Conservation (phyloP, 108 stramenopile genomes). For the Nitzschia palea region DNA sequence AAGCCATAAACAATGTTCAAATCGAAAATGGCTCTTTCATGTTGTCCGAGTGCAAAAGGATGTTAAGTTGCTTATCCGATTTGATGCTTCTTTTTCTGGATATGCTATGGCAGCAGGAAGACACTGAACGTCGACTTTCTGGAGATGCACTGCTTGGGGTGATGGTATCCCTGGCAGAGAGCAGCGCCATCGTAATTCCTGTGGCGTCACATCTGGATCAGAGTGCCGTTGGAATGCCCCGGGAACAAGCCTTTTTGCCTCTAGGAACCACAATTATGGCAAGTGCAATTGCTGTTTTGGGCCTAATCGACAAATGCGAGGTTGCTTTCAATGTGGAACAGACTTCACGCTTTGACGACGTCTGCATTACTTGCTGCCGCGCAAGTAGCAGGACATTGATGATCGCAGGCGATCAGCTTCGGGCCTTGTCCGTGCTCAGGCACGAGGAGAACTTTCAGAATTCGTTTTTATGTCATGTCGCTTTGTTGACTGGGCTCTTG, state of each 20-base stretch:
- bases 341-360: not conserved
- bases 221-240: not conserved
- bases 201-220: not conserved
- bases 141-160: not conserved
- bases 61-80: constrained; percentile 14
- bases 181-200: not conserved
- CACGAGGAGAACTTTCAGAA: not conserved
- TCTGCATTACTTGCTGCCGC: constrained; percentile 4
- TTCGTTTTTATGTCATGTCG: not conserved
- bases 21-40: constrained; percentile 15
- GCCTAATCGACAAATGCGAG: not conserved
- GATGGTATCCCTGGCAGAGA: not conserved
- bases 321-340: not conserved
- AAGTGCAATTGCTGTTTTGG: not conserved
- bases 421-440: not conserved
- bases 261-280: constrained; percentile 6
- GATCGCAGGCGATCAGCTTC: not conserved
- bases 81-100: constrained; percentile 21
- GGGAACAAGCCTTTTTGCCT: not conserved
- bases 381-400: not conserved
- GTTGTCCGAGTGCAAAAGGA: constrained; percentile 3
- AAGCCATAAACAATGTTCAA: constrained; percentile 13
- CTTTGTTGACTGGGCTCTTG: constrained; percentile 5
- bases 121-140: not conserved
- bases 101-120: not conserved